Evolutionary conservation across 2,329 filamentous ascomycete species (phyloP).

Genomic region (Knoxdaviesia capensis): DNA sequence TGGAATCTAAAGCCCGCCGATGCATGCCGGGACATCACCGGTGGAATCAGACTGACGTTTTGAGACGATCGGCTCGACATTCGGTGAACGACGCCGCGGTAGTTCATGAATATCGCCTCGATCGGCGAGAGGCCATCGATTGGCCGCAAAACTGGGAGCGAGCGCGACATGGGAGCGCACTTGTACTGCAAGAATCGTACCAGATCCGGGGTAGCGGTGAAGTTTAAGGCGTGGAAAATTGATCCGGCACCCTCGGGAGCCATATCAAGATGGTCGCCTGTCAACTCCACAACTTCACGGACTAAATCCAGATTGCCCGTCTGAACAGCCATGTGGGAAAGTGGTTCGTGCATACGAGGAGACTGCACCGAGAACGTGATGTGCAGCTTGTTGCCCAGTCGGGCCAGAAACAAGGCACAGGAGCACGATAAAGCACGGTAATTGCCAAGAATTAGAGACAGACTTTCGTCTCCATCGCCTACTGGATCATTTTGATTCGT

Average conservation of each 20-base stretch:
- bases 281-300: neutral
- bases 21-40: neutral
- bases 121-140: neutral
- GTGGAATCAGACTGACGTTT: neutral
- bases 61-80: neutral
- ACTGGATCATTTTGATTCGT: too few relatives aligned
- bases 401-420: too few relatives aligned
- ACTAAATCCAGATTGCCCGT: too few relatives aligned
- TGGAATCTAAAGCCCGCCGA: neutral
- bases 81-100: neutral
- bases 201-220: slow-evolving; percentile 1
- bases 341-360: too few relatives aligned
- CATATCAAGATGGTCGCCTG: slow-evolving; percentile 1
- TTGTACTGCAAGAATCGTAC: neutral
- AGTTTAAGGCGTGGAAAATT: slow-evolving; percentile 3
- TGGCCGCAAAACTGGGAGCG: neutral
- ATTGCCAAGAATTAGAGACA: too few relatives aligned
- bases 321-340: too few relatives aligned
- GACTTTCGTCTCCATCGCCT: too few relatives aligned
- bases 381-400: too few relatives aligned
- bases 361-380: too few relatives aligned
- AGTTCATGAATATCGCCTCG: slow-evolving; percentile 3
- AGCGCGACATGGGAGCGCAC: neutral
- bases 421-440: too few relatives aligned
- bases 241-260: neutral